Evolutionary conservation across 495 filamentous ascomycete genomes (phyloP), one percentile per base, ranked within the genome.

Genomic region (Talaromyces adpressus): DNA sequence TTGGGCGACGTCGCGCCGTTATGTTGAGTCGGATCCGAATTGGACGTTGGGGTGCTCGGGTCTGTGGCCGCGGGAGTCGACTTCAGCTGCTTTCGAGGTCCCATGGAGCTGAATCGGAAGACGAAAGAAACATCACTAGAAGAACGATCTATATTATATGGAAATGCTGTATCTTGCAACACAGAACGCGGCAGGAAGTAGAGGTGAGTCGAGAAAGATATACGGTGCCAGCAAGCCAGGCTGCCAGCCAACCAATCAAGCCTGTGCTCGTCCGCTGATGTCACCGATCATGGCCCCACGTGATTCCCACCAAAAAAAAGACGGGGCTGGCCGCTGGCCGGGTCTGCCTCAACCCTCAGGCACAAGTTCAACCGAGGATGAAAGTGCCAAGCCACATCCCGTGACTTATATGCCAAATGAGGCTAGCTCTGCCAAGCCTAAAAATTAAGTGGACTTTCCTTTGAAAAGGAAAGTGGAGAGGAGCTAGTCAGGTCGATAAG

Each of bases 71-170:
- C 75, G 63, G 83, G 81, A 67, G 84, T 86, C 64, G 78, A 82
- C 75, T 84, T 87, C 65, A 81, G 77, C 72, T 83, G 82, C 76
- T 89, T 89, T 68, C 87, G 82, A 72, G 85, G 80, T 70, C 79
- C 82, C 86, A 82, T 84, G 54, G 70, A 66, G 69, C 73, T 73
- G 75, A 79, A 75, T 70, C 67, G 72, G 63, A 65, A 20, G n/a
- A 36, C 18, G 45, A 25, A 23, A 53, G 29, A 12, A 53, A 53
- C 60, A 62, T 62, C 45, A 62, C 60, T 53, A 53, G 67, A 70
- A 67, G 57, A 68, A 23, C 18, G 53, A 22, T 51, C 16, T 47
- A 20, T 49, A 11, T 23, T 22, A 18, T 30, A 49, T 29, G 20
- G 3, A 18, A 23, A 16, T 27, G 23, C 18, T 25, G 25, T 25